A percentile compares a stretch with the other conserved stretches of the same genome.
phyloP scores from a whole-genome alignment of 805 yeast species.

The Nakazawaea ambrosiae region DNA sequence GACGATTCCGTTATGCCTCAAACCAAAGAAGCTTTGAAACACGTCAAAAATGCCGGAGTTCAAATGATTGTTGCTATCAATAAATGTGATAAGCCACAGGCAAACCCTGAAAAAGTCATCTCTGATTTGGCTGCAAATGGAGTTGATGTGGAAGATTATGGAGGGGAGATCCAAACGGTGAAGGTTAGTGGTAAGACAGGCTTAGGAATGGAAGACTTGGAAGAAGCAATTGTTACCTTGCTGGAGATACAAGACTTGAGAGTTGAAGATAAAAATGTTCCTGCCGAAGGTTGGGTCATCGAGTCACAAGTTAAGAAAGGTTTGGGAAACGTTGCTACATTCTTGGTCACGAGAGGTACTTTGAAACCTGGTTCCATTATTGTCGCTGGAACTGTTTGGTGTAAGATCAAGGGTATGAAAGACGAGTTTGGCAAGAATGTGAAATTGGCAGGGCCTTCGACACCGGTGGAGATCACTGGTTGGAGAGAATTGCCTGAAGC shows the following conservation, averaged over 20 bases:
- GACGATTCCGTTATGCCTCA: conserved; percentile 99
- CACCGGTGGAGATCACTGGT: conserved; percentile 87
- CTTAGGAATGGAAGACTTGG: conserved; percentile 79
- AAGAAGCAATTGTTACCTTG: conserved; percentile 79
- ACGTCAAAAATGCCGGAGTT: conserved; percentile 75
- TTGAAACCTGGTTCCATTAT: conserved; percentile 63
- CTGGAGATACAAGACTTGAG: conserved; percentile 79
- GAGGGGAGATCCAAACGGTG: conserved; percentile 91
- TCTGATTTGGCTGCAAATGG: conserved; percentile 72
- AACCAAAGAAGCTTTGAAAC: conserved; percentile 91
- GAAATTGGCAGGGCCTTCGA: conserved; percentile 71
- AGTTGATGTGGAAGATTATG: conserved; percentile 84
- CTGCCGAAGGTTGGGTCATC: conserved; percentile 80
- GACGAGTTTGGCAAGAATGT: conserved; percentile 65
- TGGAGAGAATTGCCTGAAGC: conserved; percentile 93
- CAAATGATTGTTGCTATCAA: conserved; percentile 88
- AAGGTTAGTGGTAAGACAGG: conserved; percentile 88
- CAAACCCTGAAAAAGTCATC: conserved; percentile 67
- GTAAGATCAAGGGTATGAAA: conserved; percentile 72
- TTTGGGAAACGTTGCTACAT: conserved; percentile 80
- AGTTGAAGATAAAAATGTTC: conserved; percentile 46
- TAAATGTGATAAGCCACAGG: conserved; percentile 79
- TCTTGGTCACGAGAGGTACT: conserved; percentile 74
- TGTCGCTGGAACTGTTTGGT: conserved; percentile 82
- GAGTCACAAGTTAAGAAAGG: conserved; percentile 82